Conservation (phyloP, 225 moss, liverwort and hornwort genomes). For the Polytrichum formosum region DNA sequence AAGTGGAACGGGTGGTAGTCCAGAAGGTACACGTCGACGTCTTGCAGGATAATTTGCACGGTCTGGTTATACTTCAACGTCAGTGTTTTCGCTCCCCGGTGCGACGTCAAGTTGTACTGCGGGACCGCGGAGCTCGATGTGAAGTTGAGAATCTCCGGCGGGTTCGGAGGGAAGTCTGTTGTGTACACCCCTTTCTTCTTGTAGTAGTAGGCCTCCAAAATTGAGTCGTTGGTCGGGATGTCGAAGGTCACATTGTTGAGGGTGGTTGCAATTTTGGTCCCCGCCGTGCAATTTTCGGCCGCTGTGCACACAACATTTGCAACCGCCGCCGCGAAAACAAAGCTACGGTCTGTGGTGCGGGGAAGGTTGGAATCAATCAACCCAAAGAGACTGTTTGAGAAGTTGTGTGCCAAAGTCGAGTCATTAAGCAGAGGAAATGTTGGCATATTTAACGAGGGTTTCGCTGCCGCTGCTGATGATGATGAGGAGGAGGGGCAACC, state of each 20-base stretch:
- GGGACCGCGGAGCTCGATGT: background rate
- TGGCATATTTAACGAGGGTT: background rate
- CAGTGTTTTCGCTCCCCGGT: background rate
- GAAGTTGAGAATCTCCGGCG: background rate
- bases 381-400: background rate
- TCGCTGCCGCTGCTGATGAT: no score
- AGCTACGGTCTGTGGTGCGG: background rate
- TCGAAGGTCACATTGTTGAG: conserved; percentile 12
- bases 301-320: background rate
- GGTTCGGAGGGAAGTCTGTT: background rate
- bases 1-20: conserved; percentile 52
- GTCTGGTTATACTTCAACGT: conserved; percentile 11
- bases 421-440: background rate
- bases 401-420: background rate
- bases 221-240: background rate
- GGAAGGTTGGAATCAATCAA: background rate
- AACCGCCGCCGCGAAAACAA: conserved; percentile 4
- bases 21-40: background rate
- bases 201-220: conserved; percentile 6
- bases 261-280: background rate
- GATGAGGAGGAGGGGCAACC: no score
- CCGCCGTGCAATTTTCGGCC: background rate
- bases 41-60: conserved; percentile 19
- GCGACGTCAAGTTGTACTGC: background rate
- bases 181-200: conserved; percentile 1